Base-by-base conservation (phyloP, 2,329 filamentous ascomycete species). In the Capronia coronata region DNA sequence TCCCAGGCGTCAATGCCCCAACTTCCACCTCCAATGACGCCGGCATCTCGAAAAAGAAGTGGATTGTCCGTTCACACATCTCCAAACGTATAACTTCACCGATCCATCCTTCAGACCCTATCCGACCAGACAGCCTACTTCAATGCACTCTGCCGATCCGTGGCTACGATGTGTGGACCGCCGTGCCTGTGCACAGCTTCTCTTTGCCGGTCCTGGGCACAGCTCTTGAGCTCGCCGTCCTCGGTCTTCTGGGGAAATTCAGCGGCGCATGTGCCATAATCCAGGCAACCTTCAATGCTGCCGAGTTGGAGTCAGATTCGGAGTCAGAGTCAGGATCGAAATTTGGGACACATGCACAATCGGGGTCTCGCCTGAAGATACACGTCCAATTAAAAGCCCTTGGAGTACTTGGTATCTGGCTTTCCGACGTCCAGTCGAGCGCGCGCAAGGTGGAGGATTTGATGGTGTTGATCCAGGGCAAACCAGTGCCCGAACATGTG, bases 241-340 rank as follows among this genome's bases (percentile, higher is more conserved):
- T 97, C 1, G 91, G 91, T 0, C 71, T 97, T 1, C 57, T 94
- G 2, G 85, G 79, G 1, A 95, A 96, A 67, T 94, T 97, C 86
- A 88, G 88, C 0, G 91, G 89, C 0, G 81, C 84, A 1, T 89
- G 87, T 1, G 89, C 88, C 0, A 76, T 95, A 6, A 71, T 84
- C 1, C 75, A 73, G 30, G 82, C 73, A n/a, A 74, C 77, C 22
- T 75, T 83, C 38, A 76, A 75, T 27, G 64, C 82, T 58, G 68
- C 76, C 29, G 71, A 75, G 6, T 5, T 6, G 10, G 6, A 27
- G 10, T 5, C 10, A 10, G 25, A 27, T 10, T 83, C 79, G 49
- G 80, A 81, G 3, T 18, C 40, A 16, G 49, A 48, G 14, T 25
- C 16, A 14, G 48, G 42, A 23, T 23, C n/a, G 7, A 39, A 27